A percentile compares a stretch with the other conserved stretches of the same genome.
Evolutionary conservation across 2,329 filamentous ascomycete genomes (phyloP).

Genomic region (Hymenoscyphus salicellus): DNA sequence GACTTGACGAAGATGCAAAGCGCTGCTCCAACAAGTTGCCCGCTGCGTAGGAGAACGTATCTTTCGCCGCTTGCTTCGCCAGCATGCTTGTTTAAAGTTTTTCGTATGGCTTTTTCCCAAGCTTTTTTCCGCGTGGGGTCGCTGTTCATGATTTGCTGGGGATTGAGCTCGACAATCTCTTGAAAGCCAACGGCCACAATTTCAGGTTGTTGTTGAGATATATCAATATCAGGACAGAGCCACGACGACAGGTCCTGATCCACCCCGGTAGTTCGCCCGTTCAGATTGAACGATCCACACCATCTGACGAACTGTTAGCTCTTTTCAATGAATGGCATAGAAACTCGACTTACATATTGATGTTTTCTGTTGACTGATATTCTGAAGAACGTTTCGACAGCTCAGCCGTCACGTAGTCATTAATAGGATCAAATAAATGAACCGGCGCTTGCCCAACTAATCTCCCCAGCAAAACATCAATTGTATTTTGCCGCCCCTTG

Average conservation of each 20-base stretch:
- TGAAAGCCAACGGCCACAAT: slow-evolving; percentile 92
- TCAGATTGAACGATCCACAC: slow-evolving; percentile 92
- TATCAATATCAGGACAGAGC: slow-evolving; percentile 68
- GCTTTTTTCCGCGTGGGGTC: slow-evolving; percentile 79
- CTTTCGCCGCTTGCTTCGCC: slow-evolving; percentile 63
- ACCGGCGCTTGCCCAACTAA: slow-evolving; percentile 81
- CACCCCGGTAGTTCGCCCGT: slow-evolving; percentile 77
- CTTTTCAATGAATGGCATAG: background rate
- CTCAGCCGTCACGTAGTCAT: slow-evolving; percentile 81
- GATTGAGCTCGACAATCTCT: slow-evolving; percentile 96
- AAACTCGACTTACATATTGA: slow-evolving; percentile 55
- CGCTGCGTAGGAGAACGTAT: slow-evolving; percentile 86
- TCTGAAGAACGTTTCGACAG: slow-evolving; percentile 65
- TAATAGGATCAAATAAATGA: slow-evolving; percentile 88
- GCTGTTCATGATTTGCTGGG: slow-evolving; percentile 98
- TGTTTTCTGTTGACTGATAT: slow-evolving; percentile 70
- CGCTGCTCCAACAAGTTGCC: slow-evolving; percentile 90
- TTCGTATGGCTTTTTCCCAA: slow-evolving; percentile 82
- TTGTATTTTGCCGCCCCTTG: slow-evolving; percentile 87
- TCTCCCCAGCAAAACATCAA: slow-evolving; percentile 85
- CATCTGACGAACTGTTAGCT: slow-evolving; percentile 32
- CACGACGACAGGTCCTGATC: slow-evolving; percentile 79
- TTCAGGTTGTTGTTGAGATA: slow-evolving; percentile 65
- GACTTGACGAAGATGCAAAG: slow-evolving; percentile 87
- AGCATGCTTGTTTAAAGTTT: slow-evolving; percentile 71